Percentiles rank a stretch among this genome's conserved stretches.
Conservation (phyloP, 73 alveolate species). For the Halteria grandinella region DNA sequence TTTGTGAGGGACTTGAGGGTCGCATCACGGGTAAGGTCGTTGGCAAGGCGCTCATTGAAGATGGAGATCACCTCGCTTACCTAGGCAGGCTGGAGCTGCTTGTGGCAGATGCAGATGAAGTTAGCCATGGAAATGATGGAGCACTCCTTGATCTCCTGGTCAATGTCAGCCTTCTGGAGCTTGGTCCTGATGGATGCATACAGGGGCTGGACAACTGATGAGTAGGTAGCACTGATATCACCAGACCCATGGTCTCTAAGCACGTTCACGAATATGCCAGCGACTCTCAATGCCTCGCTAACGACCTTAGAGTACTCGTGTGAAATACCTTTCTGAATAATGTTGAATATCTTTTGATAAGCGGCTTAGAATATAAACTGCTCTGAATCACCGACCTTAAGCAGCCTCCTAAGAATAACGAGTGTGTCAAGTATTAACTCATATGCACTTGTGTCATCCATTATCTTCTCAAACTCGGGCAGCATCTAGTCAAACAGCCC, state of each 20-base stretch:
- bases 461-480: constrained; percentile 55
- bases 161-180: constrained; percentile 68
- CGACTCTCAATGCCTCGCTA: constrained; percentile 74
- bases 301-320: constrained; percentile 75
- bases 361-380: constrained; percentile 41
- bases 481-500: constrained; percentile 46
- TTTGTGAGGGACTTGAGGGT: constrained; percentile 75
- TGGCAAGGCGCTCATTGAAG: constrained; percentile 70
- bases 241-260: constrained; percentile 27
- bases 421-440: constrained; percentile 70
- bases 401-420: constrained; percentile 56
- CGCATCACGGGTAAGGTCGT: constrained; percentile 78
- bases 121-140: constrained; percentile 74
- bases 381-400: constrained; percentile 41
- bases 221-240: background rate
- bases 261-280: constrained; percentile 69
- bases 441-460: constrained; percentile 66
- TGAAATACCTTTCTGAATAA: constrained; percentile 51
- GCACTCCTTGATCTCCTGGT: constrained; percentile 74
- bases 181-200: constrained; percentile 2
- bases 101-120: constrained; percentile 60
- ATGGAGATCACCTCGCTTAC: constrained; percentile 58
- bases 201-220: constrained; percentile 14
- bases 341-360: constrained; percentile 17
- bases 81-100: constrained; percentile 44